phyloP scores from a whole-genome alignment of 1,139 yeast genomes.

The Suhomyces maxii region DNA sequence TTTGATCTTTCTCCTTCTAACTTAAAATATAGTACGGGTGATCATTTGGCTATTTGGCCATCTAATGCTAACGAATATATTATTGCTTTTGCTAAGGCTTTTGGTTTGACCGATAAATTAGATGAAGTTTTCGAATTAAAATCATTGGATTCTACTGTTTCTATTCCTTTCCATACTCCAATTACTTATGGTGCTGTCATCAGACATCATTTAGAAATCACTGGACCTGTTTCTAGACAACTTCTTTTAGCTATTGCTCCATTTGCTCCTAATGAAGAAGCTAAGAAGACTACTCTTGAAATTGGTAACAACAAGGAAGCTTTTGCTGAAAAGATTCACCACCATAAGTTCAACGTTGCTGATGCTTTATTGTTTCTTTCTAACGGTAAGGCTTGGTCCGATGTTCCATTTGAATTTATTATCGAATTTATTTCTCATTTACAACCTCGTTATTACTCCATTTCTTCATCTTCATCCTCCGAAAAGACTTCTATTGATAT shows the following conservation, averaged over 20 bases:
- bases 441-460: slow-evolving; percentile 95
- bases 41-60: slow-evolving; percentile 94
- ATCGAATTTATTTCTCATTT: slow-evolving; percentile 79
- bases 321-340: slow-evolving; percentile 66
- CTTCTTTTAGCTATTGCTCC: slow-evolving; percentile 72
- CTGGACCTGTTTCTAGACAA: slow-evolving; percentile 94
- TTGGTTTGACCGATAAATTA: slow-evolving; percentile 57
- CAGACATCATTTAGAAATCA: slow-evolving; percentile 85
- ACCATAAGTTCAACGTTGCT: slow-evolving; percentile 67
- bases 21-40: slow-evolving; percentile 89
- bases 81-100: slow-evolving; percentile 58
- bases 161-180: slow-evolving; percentile 83
- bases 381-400: slow-evolving; percentile 61
- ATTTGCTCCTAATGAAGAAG: slow-evolving; percentile 72
- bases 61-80: slow-evolving; percentile 81
- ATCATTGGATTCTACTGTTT: slow-evolving; percentile 71
- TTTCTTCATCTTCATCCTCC: slow-evolving; percentile 82
- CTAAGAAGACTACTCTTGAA: slow-evolving; percentile 51
- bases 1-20: slow-evolving; percentile 76
- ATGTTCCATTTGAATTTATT: slow-evolving; percentile 81
- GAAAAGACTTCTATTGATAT: slow-evolving; percentile 76
- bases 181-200: slow-evolving; percentile 85
- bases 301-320: slow-evolving; percentile 68
- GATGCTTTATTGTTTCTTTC: slow-evolving; percentile 70
- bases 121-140: slow-evolving; percentile 63